Evolutionary conservation across 2,329 filamentous ascomycete species (phyloP).

Genomic region (Grosmannia huntii): DNA sequence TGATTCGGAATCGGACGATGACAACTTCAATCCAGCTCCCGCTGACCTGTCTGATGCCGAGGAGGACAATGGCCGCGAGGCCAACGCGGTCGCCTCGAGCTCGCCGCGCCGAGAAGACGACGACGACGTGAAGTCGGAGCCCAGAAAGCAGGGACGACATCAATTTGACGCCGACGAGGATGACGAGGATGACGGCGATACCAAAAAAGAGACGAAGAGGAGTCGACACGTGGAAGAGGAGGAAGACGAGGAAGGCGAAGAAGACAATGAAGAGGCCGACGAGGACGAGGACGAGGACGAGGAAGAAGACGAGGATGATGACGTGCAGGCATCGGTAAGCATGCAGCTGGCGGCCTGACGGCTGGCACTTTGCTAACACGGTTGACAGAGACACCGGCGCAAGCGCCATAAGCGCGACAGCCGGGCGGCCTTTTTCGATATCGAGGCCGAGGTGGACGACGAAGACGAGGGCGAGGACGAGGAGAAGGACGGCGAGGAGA

Average conservation of each 20-base stretch:
- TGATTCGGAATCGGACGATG: conserved; percentile 65
- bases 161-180: conserved; percentile 20
- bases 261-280: conserved; percentile 20
- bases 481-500: conserved; percentile 75
- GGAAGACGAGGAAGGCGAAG: conserved; percentile 4
- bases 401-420: conserved; percentile 64
- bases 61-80: conserved; percentile 22
- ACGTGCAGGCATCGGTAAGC: conserved; percentile 30
- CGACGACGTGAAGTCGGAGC: conserved; percentile 20
- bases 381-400: conserved; percentile 48
- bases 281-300: conserved; percentile 25
- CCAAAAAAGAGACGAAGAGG: conserved; percentile 13
- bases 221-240: conserved; percentile 14
- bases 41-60: conserved; percentile 64
- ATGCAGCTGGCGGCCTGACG: not conserved
- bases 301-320: conserved; percentile 29
- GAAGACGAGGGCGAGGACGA: conserved; percentile 82
- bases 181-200: conserved; percentile 25
- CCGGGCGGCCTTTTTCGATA: conserved; percentile 85
- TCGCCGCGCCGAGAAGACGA: conserved; percentile 13
- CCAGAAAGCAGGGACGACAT: conserved; percentile 1
- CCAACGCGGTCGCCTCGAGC: conserved; percentile 6
- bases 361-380: not conserved
- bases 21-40: conserved; percentile 77
- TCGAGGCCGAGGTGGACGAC: conserved; percentile 95